Evolutionary conservation across 495 filamentous ascomycete species (phyloP).

Genomic region (Neurospora sp.): DNA sequence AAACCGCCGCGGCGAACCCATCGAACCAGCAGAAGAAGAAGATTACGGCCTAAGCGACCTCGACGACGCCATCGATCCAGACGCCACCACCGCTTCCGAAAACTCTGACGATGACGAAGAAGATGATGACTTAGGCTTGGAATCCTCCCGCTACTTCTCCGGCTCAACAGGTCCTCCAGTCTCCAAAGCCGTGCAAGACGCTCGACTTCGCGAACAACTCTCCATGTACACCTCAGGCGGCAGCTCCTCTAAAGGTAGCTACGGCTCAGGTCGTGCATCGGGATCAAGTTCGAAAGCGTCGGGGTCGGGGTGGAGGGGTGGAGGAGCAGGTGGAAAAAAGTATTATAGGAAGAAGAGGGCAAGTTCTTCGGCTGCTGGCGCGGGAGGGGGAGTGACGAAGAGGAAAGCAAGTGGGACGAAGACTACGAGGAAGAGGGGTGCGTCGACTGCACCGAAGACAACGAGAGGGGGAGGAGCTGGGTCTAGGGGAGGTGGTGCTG

Average conservation of each 20-base stretch:
- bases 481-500: not conserved
- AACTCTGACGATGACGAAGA: conserved; percentile 15
- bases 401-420: not conserved
- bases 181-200: not conserved
- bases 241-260: conserved; percentile 1
- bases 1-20: conserved; percentile 1
- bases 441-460: not conserved
- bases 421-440: not conserved
- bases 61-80: conserved; percentile 30
- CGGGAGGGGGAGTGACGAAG: not conserved
- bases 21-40: conserved; percentile 52
- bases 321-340: conserved; percentile 13
- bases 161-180: not conserved
- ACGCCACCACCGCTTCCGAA: conserved; percentile 28
- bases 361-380: not conserved
- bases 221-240: not conserved
- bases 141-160: conserved; percentile 9
- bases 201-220: not conserved
- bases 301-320: not conserved
- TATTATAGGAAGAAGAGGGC: not conserved
- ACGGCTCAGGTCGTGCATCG: conserved; percentile 12
- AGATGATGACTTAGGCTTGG: conserved; percentile 16
- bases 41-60: conserved; percentile 40
- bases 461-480: not conserved
- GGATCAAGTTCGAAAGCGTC: not conserved